Conservation (phyloP, 2,329 filamentous ascomycete genomes). For the Epichloe typhina region DNA sequence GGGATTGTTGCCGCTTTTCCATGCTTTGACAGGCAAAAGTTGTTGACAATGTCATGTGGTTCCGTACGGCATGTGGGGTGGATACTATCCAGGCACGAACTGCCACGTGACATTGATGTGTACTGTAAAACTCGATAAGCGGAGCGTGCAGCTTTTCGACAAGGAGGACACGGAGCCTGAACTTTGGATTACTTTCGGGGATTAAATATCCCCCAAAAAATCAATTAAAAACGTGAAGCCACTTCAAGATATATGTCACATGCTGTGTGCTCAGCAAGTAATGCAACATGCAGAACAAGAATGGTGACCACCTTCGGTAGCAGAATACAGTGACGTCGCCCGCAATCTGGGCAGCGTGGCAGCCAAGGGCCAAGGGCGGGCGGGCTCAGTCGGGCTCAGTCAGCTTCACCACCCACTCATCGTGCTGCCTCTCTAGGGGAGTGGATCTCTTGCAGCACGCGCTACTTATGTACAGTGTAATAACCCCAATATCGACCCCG, state of each 20-base stretch:
- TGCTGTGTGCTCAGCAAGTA: not conserved
- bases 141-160: not conserved
- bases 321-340: not conserved
- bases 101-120: constrained; percentile 3
- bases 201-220: not conserved
- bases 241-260: not conserved
- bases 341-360: not conserved
- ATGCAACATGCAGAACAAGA: not conserved
- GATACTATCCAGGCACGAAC: not conserved
- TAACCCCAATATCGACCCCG: constrained; percentile 14
- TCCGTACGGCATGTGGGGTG: constrained; percentile 1
- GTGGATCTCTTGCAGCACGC: constrained; percentile 13
- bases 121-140: not conserved
- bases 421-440: constrained; percentile 7
- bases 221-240: not conserved
- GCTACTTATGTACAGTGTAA: too few relatives aligned
- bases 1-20: not conserved
- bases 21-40: not conserved
- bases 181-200: not conserved
- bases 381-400: too few relatives aligned
- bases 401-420: not conserved
- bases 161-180: not conserved
- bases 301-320: not conserved
- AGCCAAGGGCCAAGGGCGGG: not conserved
- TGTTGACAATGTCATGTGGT: constrained; percentile 3